Conservation (phyloP, 2,329 filamentous ascomycete genomes). For the Exophiala sp. region DNA sequence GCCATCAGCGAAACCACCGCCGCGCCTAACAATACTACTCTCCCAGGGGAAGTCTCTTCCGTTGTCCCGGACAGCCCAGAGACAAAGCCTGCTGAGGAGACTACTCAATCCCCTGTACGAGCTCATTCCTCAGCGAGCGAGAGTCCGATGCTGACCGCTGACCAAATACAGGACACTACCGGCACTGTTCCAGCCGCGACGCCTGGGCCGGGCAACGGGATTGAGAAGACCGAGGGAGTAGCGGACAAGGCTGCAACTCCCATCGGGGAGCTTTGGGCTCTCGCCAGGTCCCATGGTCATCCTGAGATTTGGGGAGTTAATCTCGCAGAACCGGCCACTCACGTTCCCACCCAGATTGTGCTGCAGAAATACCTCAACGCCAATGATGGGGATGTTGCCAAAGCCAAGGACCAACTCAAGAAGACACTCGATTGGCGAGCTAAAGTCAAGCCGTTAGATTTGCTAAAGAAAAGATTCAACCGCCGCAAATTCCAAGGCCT, state of each 20-base stretch:
- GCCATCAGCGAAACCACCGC: conserved; percentile 9
- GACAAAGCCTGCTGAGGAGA: not conserved
- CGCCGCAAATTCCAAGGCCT: conserved; percentile 67
- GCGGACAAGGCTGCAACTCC: conserved; percentile 15
- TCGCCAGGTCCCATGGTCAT: conserved; percentile 45
- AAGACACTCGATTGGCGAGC: conserved; percentile 80
- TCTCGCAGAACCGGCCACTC: conserved; percentile 44
- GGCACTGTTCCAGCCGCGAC: not conserved
- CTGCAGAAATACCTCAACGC: conserved; percentile 91
- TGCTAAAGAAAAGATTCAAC: conserved; percentile 59
- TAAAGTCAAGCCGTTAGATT: conserved; percentile 62
- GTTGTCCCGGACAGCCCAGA: conserved; percentile 10
- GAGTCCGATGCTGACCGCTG: conserved; percentile 1
- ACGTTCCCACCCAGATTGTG: conserved; percentile 74
- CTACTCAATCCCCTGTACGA: conserved; percentile 1
- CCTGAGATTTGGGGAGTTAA: conserved; percentile 82
- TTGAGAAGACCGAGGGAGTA: conserved; percentile 5
- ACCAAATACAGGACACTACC: not conserved
- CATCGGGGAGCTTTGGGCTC: conserved; percentile 25
- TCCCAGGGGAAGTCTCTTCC: conserved; percentile 15
- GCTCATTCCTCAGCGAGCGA: not conserved
- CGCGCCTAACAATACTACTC: conserved; percentile 18
- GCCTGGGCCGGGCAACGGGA: conserved; percentile 11
- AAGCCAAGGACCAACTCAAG: conserved; percentile 70
- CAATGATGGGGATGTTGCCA: conserved; percentile 68